Evolutionary conservation across 1,139 yeast genomes (phyloP), one percentile per base, ranked within the genome.

Genomic region (Hemisphaericaspora subhashii): DNA sequence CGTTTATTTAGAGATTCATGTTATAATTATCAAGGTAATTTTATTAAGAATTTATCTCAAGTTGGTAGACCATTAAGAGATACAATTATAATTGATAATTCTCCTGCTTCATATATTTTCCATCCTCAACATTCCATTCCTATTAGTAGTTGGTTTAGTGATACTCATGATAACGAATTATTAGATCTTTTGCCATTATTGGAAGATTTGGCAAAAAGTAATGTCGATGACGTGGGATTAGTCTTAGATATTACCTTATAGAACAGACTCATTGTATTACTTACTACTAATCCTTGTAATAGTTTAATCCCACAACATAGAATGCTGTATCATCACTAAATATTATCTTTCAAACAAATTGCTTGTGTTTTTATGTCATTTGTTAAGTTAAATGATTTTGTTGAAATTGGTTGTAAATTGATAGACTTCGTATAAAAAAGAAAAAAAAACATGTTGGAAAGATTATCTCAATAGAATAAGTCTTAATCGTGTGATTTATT

Each of bases 61-160:
- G 79, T 92, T 51, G 99, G 99, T 5, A 75, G 99, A 52, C 96
- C 97, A 1, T 70, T 94, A 46, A 68, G 76, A 44, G 96, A 90
- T 50, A 72, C 86, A 33, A 89, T 92, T 42, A 94, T 92, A 51
- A 82, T 92, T 50, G 99, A 92, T 68, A 92, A 92, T 64, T 89
- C 97, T 2, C 98, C 99, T 2, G 96, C 98, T 5, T 87, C 96
- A 11, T 92, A 94, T 62, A 82, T 90, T 41, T 87, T 92, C 72
- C 98, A 92, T 60, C 98, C 98, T 17, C 95, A 88, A 58, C 97
- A 92, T 67, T 95, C 98, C 11, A 85, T 94, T 31, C 99, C 99
- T n/a, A 87, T 92, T 24, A 87, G 96, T 47, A 83, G 94, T 60
- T 92, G 99, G 99, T 92, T 94, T 70, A 87, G 96, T 52, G 99